A percentile compares a stretch with the other conserved stretches of the same genome.
Evolutionary conservation across 768 basidiomycete species (phyloP).

Genomic region (Collybia mongolica): DNA sequence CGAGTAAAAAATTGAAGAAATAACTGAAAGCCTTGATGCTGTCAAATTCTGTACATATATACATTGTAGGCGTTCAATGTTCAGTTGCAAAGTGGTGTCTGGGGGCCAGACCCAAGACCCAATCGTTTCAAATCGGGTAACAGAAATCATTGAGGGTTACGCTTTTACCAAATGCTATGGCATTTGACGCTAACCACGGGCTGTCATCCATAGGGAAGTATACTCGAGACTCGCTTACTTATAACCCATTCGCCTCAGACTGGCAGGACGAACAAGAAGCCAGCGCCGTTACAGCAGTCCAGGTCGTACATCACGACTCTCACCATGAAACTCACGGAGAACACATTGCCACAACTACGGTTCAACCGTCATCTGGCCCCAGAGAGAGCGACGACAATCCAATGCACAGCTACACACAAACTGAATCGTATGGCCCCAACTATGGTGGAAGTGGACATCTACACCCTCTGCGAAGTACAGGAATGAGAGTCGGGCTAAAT

Average conservation of each 20-base stretch:
- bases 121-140: too few species aligned
- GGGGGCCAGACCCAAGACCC: constrained; percentile 13
- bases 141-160: too few species aligned
- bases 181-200: constrained; percentile 9
- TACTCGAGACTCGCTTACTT: constrained; percentile 6
- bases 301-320: background rate
- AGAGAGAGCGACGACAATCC: background rate
- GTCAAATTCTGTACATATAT: background rate
- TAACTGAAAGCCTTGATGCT: background rate
- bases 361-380: too few species aligned
- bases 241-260: constrained; percentile 12
- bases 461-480: constrained; percentile 26
- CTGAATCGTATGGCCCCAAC: constrained; percentile 14
- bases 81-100: constrained; percentile 2
- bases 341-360: too few species aligned
- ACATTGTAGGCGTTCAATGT: too few species aligned
- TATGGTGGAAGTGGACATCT: constrained; percentile 10
- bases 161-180: constrained; percentile 12
- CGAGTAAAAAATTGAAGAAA: constrained; percentile 12
- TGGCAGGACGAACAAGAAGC: background rate
- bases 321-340: too few species aligned
- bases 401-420: constrained; percentile 20
- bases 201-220: constrained; percentile 8
- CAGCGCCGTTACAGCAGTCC: background rate
- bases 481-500: constrained; percentile 17